Evolutionary conservation across 2,329 filamentous ascomycete genomes (phyloP).

Genomic region (Neonectria coccinea): DNA sequence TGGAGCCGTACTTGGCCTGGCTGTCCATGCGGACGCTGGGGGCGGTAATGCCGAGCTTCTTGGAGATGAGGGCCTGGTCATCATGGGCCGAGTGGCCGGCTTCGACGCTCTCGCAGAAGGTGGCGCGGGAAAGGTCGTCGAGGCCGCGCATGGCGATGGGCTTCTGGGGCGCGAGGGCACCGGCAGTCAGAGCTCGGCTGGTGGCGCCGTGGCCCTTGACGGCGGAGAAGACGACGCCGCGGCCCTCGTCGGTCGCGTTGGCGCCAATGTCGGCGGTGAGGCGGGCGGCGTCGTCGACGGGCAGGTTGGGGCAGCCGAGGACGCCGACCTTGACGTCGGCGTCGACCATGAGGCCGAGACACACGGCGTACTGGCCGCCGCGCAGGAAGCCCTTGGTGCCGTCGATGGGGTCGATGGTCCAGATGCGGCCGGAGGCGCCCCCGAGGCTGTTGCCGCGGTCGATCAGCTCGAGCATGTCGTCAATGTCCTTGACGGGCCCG

Average conservation of each 20-base stretch:
- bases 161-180: conserved; percentile 65
- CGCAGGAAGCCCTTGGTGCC: conserved; percentile 97
- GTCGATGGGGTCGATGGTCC: conserved; percentile 97
- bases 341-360: conserved; percentile 90
- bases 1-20: conserved; percentile 97
- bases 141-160: conserved; percentile 84
- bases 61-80: conserved; percentile 84
- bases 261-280: conserved; percentile 76
- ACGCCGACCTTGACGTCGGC: conserved; percentile 95
- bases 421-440: conserved; percentile 82
- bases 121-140: conserved; percentile 79
- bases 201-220: conserved; percentile 82
- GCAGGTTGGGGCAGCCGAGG: conserved; percentile 94
- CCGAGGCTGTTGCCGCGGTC: conserved; percentile 78
- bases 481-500: conserved; percentile 74
- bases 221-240: conserved; percentile 90
- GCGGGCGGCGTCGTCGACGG: conserved; percentile 77
- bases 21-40: conserved; percentile 97
- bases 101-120: conserved; percentile 97
- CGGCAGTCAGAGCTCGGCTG: conserved; percentile 75
- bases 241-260: conserved; percentile 79
- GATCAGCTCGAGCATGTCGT: conserved; percentile 75
- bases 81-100: conserved; percentile 90
- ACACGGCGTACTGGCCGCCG: conserved; percentile 97
- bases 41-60: conserved; percentile 86